Evolutionary conservation across 306 rosid species (phyloP).

Genomic region (Senna siamea): DNA sequence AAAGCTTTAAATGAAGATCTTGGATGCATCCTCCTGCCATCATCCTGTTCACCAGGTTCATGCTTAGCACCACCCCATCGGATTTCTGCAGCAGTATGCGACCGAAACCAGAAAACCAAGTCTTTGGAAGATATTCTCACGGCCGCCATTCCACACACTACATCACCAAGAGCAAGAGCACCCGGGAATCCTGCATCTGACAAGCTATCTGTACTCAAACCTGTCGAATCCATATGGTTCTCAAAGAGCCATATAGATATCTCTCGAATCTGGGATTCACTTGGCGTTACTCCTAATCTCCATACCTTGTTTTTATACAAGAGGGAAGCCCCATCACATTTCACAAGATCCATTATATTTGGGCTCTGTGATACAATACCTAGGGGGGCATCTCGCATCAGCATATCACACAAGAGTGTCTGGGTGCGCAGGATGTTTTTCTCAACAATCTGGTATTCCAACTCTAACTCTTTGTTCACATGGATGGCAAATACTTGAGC

Average conservation of each 20-base stretch:
- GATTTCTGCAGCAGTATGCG: constrained; percentile 78
- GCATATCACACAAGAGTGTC: constrained; percentile 73
- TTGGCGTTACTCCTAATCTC: constrained; percentile 63
- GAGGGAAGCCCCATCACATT: constrained; percentile 72
- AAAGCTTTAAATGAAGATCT: constrained; percentile 97
- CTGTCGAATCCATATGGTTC: constrained; percentile 72
- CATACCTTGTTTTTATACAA: constrained; percentile 61
- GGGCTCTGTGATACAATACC: constrained; percentile 74
- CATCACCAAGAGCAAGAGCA: constrained; percentile 63
- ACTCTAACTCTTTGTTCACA: constrained; percentile 69
- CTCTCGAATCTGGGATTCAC: constrained; percentile 61
- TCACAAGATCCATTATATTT: constrained; percentile 76
- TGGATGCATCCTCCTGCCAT: constrained; percentile 88
- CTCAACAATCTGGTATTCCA: constrained; percentile 66
- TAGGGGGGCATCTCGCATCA: constrained; percentile 75
- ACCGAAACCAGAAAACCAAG: constrained; percentile 83
- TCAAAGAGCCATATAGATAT: constrained; percentile 61
- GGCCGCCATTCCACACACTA: constrained; percentile 77
- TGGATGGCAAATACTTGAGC: constrained; percentile 81
- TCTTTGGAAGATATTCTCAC: constrained; percentile 68
- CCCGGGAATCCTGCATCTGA: constrained; percentile 67
- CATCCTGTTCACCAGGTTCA: constrained; percentile 77
- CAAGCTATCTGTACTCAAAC: constrained; percentile 75
- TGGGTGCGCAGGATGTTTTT: constrained; percentile 73
- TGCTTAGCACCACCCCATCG: constrained; percentile 93